A percentile compares a stretch with the other conserved stretches of the same genome.
These are phyloP conservation scores for Hyphopichia homilentoma DNA, from an alignment of 805 yeast genomes.

Conservation along the genomic window DNA sequence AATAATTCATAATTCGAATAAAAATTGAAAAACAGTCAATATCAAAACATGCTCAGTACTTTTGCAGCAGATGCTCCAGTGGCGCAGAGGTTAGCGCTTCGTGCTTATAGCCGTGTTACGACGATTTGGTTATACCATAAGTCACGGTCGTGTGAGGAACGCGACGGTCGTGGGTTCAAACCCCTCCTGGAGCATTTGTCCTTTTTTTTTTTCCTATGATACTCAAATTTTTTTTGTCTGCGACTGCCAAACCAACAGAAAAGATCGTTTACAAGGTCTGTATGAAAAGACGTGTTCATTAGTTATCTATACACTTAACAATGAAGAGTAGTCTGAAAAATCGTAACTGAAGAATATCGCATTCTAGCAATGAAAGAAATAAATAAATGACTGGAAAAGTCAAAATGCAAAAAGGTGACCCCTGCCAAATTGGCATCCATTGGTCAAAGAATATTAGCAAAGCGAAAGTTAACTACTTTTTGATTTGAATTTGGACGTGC, in stretches of 20 bases:
- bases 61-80: constrained; percentile 31
- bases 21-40: too few species aligned
- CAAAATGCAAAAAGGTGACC: neutral
- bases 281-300: too few species aligned
- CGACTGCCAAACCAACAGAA: too few species aligned
- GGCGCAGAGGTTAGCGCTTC: constrained; percentile 56
- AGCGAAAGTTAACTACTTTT: constrained; percentile 6
- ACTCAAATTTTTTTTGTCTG: too few species aligned
- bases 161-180: constrained; percentile 55
- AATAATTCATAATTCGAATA: too few species aligned
- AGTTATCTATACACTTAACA: neutral
- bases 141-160: constrained; percentile 54
- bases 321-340: too few species aligned
- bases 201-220: neutral
- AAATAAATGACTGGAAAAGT: too few species aligned
- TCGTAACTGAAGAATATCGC: too few species aligned
- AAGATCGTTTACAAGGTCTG: too few species aligned
- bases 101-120: constrained; percentile 48
- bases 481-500: constrained; percentile 14
- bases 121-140: constrained; percentile 41
- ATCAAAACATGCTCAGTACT: too few species aligned
- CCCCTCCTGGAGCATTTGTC: constrained; percentile 47
- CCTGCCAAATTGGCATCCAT: too few species aligned
- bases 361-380: neutral
- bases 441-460: too few species aligned